phyloP scores from a whole-genome alignment of 2,329 filamentous ascomycete genomes.

The Trematosphaeria pertusa region DNA sequence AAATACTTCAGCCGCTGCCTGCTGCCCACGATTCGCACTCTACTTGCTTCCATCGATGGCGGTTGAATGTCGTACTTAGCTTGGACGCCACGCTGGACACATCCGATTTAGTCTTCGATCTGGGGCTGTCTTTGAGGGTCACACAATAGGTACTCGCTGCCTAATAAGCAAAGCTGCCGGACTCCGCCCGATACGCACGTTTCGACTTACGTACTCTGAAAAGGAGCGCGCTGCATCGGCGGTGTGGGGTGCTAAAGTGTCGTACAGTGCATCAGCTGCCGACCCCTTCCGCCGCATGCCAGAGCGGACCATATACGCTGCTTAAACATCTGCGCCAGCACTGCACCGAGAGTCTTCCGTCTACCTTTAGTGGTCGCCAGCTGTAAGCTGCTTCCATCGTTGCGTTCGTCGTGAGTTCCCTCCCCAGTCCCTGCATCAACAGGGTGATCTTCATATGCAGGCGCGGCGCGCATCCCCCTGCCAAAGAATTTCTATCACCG shows the following conservation, averaged over 20 bases:
- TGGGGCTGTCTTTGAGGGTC: background rate
- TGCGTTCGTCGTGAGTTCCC: conserved; percentile 5
- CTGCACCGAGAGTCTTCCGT: conserved; percentile 1
- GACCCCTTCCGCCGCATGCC: no score
- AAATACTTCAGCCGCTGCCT: no score
- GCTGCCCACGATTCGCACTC: background rate
- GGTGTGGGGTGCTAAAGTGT: no score
- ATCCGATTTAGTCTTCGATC: conserved; percentile 4
- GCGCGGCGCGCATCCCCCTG: no score
- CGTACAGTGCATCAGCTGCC: no score
- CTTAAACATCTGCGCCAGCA: no score
- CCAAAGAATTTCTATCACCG: no score
- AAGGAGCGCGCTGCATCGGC: no score
- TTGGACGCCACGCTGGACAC: background rate
- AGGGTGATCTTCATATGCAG: no score
- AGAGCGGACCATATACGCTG: no score
- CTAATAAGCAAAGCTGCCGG: background rate
- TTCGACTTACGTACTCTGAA: no score
- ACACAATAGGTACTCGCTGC: background rate
- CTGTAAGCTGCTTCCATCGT: conserved; percentile 1
- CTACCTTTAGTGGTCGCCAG: background rate
- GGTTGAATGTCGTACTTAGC: background rate
- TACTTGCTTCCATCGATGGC: background rate
- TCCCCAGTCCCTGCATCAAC: conserved; percentile 4
- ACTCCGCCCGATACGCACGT: background rate